Percentiles rank a stretch among this genome's conserved stretches.
Evolutionary conservation across 2,329 filamentous ascomycete species (phyloP).

Genomic region (Fusarium sp.): DNA sequence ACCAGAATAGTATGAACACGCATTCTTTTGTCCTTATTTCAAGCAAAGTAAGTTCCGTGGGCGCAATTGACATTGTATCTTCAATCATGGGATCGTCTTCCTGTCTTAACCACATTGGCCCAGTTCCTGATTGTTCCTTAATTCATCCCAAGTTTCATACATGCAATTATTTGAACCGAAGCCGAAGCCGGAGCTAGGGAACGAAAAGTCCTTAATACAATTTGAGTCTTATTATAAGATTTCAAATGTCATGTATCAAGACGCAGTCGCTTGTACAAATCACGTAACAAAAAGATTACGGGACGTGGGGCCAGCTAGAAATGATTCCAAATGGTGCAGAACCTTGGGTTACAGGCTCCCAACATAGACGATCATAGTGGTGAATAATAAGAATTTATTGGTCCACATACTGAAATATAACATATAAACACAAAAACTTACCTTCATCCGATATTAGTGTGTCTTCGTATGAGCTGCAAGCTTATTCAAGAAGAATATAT

Average conservation of each 20-base stretch:
- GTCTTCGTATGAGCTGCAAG: no score
- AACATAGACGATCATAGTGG: not conserved
- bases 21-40: no score
- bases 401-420: not conserved
- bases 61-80: no score
- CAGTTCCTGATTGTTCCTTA: not conserved
- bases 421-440: no score
- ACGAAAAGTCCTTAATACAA: no score
- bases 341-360: not conserved
- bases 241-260: not conserved
- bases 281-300: not conserved
- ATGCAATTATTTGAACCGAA: not conserved
- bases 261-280: no score
- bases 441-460: no score
- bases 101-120: not conserved
- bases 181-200: not conserved
- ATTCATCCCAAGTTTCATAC: not conserved
- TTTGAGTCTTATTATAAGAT: not conserved
- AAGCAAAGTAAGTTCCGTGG: no score
- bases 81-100: no score
- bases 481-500: no score
- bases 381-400: not conserved
- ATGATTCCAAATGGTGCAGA: slow-evolving; percentile 18
- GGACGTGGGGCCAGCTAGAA: not conserved
- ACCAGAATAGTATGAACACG: no score